Evolutionary conservation across 1,284 basidiomycete genomes (phyloP).

Genomic region (Puccinia coronata): DNA sequence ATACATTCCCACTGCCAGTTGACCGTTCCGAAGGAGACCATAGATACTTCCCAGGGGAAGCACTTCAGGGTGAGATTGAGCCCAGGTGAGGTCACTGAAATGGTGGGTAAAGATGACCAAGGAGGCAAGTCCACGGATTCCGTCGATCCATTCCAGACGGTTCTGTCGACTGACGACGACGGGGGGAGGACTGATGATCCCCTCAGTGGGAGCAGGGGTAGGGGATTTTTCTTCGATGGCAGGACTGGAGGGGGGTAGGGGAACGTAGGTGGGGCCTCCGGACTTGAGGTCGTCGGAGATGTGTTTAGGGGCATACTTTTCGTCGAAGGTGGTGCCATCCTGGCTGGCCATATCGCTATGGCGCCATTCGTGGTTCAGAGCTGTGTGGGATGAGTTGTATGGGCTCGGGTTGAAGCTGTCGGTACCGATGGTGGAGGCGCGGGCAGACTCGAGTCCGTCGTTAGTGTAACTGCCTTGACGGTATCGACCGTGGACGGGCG

Average conservation of each 20-base stretch:
- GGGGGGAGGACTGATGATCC: constrained; percentile 52
- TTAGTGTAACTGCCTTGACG: constrained; percentile 56
- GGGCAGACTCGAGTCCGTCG: constrained; percentile 56
- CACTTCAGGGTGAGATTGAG: constrained; percentile 57
- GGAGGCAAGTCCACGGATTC: constrained; percentile 59
- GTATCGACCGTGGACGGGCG: constrained; percentile 52
- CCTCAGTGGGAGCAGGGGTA: constrained; percentile 31
- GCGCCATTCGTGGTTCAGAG: constrained; percentile 58
- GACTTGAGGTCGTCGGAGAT: constrained; percentile 53
- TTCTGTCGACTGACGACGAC: constrained; percentile 57
- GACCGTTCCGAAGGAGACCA: constrained; percentile 57
- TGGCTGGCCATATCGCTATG: constrained; percentile 57
- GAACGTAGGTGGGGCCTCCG: constrained; percentile 35
- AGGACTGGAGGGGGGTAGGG: constrained; percentile 55
- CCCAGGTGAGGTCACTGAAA: constrained; percentile 60
- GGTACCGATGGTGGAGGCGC: constrained; percentile 57
- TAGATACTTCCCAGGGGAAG: constrained; percentile 58
- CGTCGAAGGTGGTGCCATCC: constrained; percentile 54
- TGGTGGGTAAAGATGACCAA: constrained; percentile 60
- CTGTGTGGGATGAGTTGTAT: constrained; percentile 56
- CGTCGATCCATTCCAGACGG: constrained; percentile 60
- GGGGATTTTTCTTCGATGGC: constrained; percentile 53
- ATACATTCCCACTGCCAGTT: constrained; percentile 58
- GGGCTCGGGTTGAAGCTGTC: constrained; percentile 53
- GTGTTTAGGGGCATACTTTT: constrained; percentile 51